Conservation (phyloP, 2,329 filamentous ascomycete species). For the Paracoccidioides lutzii region DNA sequence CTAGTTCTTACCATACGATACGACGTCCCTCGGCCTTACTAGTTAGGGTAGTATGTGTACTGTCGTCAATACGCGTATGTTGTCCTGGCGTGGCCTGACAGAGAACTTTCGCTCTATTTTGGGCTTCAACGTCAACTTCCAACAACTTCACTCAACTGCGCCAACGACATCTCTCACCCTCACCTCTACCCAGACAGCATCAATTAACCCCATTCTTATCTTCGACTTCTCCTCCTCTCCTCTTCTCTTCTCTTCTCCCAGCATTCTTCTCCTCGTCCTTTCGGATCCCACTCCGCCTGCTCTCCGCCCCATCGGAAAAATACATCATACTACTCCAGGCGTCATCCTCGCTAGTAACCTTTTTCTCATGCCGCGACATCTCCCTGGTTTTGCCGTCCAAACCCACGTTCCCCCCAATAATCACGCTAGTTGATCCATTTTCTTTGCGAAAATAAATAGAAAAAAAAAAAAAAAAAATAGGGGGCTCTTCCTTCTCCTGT, state of each 20-base stretch:
- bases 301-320: neutral
- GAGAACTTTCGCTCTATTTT: too few species aligned
- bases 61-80: too few species aligned
- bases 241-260: neutral
- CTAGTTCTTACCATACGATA: too few species aligned
- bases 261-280: neutral
- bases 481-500: neutral
- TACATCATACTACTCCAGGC: neutral
- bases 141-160: too few species aligned
- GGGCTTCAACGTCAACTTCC: too few species aligned
- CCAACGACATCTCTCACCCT: neutral
- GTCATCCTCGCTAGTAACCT: too few species aligned
- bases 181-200: too few species aligned
- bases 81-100: too few species aligned
- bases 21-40: too few species aligned
- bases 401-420: slow-evolving; percentile 1
- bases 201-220: neutral
- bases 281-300: neutral
- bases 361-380: neutral
- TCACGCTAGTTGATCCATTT: slow-evolving; percentile 1
- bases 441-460: neutral
- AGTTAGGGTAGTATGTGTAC: too few species aligned
- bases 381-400: neutral
- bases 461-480: neutral
- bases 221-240: neutral